phyloP scores from a whole-genome alignment of 75 land plant genomes.

The Picea sitchensis region DNA sequence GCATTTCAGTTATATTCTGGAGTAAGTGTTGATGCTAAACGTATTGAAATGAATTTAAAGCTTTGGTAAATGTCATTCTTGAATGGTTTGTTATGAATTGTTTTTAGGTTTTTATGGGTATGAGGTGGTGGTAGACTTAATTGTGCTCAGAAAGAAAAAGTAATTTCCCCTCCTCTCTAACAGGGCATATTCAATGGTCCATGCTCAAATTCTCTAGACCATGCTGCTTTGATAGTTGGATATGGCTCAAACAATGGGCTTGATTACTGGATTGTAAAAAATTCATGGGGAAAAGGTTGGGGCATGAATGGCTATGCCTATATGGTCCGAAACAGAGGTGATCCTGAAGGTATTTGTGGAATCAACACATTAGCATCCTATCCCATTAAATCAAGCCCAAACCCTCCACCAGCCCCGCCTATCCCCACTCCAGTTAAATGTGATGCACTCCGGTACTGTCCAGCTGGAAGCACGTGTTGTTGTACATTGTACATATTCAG shows the following conservation, averaged over 20 bases:
- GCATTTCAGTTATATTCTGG: conserved; percentile 70
- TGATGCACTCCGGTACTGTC: conserved; percentile 40
- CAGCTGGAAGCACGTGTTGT: conserved; percentile 71
- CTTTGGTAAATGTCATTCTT: not conserved
- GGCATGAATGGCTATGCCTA: conserved; percentile 66
- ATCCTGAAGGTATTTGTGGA: conserved; percentile 61
- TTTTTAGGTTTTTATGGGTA: not conserved
- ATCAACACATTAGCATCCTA: conserved; percentile 72
- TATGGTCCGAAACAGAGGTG: conserved; percentile 49
- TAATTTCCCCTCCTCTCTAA: not conserved
- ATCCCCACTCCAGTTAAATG: conserved; percentile 57
- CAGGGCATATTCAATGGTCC: conserved; percentile 75
- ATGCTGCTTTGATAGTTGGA: conserved; percentile 69
- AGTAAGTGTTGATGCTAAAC: conserved; percentile 32
- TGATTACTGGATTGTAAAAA: conserved; percentile 76
- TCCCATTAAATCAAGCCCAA: conserved; percentile 51
- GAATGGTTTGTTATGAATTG: not conserved
- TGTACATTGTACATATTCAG: conserved; percentile 42
- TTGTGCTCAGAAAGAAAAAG: not conserved
- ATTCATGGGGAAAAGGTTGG: conserved; percentile 79
- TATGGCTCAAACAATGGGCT: conserved; percentile 65
- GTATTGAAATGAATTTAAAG: not conserved
- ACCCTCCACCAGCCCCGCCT: conserved; percentile 59
- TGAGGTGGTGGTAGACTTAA: not conserved
- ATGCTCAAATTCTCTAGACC: conserved; percentile 61